Base-by-base conservation (phyloP, 2,329 filamentous ascomycete genomes). In the Hymenoscyphus infarciens region DNA sequence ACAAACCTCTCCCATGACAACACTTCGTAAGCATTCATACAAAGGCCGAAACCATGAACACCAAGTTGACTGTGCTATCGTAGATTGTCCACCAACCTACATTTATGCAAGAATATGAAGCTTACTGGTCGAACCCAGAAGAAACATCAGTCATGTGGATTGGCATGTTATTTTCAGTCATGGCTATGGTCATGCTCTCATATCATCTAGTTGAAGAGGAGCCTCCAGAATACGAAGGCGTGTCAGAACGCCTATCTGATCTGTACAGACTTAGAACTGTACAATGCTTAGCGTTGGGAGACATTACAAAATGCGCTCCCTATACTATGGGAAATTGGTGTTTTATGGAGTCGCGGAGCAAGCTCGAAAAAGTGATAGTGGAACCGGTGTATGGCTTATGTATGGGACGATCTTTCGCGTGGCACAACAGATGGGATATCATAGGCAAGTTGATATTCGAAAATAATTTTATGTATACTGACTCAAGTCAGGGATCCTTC, bases 111-210 rank as follows among this genome's bases (percentile, higher is more conserved):
- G 84, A 90, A 60, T 68, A 68, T 59, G 58, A 62, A 33, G 76
- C 75, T 5, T 83, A 87, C 72, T 93, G 89, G 89, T 77, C 86
- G 67, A 85, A 87, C 68, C 89, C 90, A 0, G 82, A 82, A 5
- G 87, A 88, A 66, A 87, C 89, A 2, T 82, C 86, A 1, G 78
- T 91, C 57, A 90, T 91, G 77, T 94, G 90, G 89, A 76, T 94
- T 13, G 91, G 88, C 0, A 75, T 92, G 66, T 81, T 92, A n/a
- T 93, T 90, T 74, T 84, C 89, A 0, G 85, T 93, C 74, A 81
- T 93, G 74, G 88, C 86, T 65, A 79, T 92, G 62, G 88, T 89
- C 1, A 84, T 93, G 79, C 80, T 91, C 68, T 92, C 88, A 62
- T 92, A 92, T 69, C 82, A 89, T 72, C 85, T 89, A 71, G 85